Base-by-base conservation (phyloP, 2,329 filamentous ascomycete genomes). In the Cryphonectria radicalis region DNA sequence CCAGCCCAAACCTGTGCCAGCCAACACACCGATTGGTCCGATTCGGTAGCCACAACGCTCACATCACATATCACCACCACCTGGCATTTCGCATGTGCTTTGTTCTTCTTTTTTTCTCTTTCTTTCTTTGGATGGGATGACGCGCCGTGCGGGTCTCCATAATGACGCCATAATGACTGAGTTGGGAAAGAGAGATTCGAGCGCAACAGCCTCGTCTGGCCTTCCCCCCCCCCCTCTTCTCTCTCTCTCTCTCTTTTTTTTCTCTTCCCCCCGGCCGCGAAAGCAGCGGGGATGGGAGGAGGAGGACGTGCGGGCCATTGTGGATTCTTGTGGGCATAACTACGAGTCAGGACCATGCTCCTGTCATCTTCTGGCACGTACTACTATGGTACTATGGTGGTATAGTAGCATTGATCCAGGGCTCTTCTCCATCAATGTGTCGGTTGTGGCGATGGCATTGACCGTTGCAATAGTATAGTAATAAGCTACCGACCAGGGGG, bases 341-440 rank as follows among this genome's bases (percentile, higher is more conserved):
- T 59, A 62, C 59, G 59, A 62, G 59, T 62, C 59, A 62, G 35
- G 8, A n/a, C 32, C 32, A 40, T 40, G 59, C 59, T 37, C 59
- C 59, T n/a, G 59, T 62, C 59, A 62, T 62, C 32, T 62, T 62
- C 35, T 62, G 32, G 59, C 59, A 22, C 32, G 17, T 50, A 50
- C 46, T 50, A 50, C 46, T 50, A 50, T 50, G 46, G 46, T 19
- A n/a, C 19, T n/a, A 50, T 50, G 22, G 19, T 50, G 22, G 46
- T 22, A 50, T n/a, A 10, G 46, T 22, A 50, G 43, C 19, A 22
- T 50, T 4, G 43, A n/a, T 22, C 46, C 46, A 50, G 46, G 46
- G 46, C 46, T 50, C 11, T 11, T 19, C 59, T 62, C 32, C 59
- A 19, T 50, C 28, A 32, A 32, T 32, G 59, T 40, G 59, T 40